Evolutionary conservation across 1,284 basidiomycete species (phyloP), one percentile per base, ranked within the genome.

Genomic region (Leccinum griseonigrum): DNA sequence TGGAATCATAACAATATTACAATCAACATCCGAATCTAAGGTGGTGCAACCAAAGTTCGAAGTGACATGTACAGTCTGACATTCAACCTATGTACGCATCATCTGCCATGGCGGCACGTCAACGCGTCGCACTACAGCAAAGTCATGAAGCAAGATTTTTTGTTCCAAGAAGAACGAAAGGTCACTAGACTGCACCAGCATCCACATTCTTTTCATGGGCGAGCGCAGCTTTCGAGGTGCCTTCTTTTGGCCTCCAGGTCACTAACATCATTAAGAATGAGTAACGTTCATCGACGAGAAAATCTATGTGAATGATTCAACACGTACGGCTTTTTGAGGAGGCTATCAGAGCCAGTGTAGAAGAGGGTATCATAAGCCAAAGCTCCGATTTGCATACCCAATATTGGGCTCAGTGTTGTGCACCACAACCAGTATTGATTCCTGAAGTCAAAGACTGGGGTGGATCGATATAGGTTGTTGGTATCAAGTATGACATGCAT

Each of bases 341-440:
- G 66, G 58, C 81, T 85, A 51, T 88, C 85, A 11, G 76, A 60
- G 2, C 85, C 85, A 18, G 79, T 77, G 68, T 80, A 85, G 62
- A 87, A 58, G 54, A 86, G 76, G 9, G 72, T 54, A 64, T 87
- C 85, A 63, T 88, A 88, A 31, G 80, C 65, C 60, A 84, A 75
- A 7, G 78, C 78, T 38, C 83, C 87, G 9, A 75, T 66, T 58
- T 84, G 78, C 53, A 79, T 84, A 29, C 87, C 88, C 29, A 82
- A 61, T 62, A 88, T 81, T 2, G 86, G 83, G 1, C 75, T 86
- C 46, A 90, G 73, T 11, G 86, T 64, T 14, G 87, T 84, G 66
- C 86, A 87, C 91, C 90, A 92, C 13, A 91, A 62, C 89, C 89
- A 92, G 69, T 91, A 92, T 63, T 88, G 87, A 67, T 78, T 80